Percentiles rank a stretch among this genome's conserved stretches.
phyloP scores from a whole-genome alignment of 768 basidiomycete genomes.

The Leucocoprinus sp. region DNA sequence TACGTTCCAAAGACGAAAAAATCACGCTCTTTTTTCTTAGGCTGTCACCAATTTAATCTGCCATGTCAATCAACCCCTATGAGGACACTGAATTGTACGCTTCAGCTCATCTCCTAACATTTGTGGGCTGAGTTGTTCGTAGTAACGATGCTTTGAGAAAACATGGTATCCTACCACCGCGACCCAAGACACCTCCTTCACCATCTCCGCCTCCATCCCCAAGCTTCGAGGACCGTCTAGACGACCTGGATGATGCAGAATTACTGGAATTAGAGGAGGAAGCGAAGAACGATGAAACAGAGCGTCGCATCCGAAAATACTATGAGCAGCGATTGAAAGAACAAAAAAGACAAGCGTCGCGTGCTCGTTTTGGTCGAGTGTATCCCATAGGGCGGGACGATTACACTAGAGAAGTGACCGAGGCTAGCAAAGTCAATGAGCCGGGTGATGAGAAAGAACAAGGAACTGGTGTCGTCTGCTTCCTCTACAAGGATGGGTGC shows the following conservation, averaged over 20 bases:
- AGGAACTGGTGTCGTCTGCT: slow-evolving; percentile 91
- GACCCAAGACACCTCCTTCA: slow-evolving; percentile 50
- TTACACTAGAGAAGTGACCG: slow-evolving; percentile 92
- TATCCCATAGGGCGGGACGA: slow-evolving; percentile 89
- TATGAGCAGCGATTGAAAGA: slow-evolving; percentile 58
- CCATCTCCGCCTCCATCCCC: slow-evolving; percentile 81
- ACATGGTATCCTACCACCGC: slow-evolving; percentile 83
- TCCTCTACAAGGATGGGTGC: slow-evolving; percentile 92
- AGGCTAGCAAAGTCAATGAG: slow-evolving; percentile 70
- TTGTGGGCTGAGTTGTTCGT: slow-evolving; percentile 8
- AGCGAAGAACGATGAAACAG: slow-evolving; percentile 64
- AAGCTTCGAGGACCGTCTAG: slow-evolving; percentile 57
- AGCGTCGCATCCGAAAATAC: slow-evolving; percentile 62
- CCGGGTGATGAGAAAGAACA: slow-evolving; percentile 54
- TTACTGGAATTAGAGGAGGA: slow-evolving; percentile 68
- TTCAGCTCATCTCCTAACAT: not conserved
- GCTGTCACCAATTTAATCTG: slow-evolving; percentile 12
- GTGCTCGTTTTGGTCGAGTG: slow-evolving; percentile 72
- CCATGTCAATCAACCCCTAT: slow-evolving; percentile 72
- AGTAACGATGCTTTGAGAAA: slow-evolving; percentile 94
- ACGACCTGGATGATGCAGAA: slow-evolving; percentile 53
- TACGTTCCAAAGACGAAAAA: no score
- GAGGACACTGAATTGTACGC: slow-evolving; percentile 96
- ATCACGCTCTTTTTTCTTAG: no score
- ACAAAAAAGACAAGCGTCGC: slow-evolving; percentile 46